A percentile compares a stretch with the other conserved stretches of the same genome.
Evolutionary conservation across 2,329 filamentous ascomycete species (phyloP).

Genomic region (Penicillium frequentans): DNA sequence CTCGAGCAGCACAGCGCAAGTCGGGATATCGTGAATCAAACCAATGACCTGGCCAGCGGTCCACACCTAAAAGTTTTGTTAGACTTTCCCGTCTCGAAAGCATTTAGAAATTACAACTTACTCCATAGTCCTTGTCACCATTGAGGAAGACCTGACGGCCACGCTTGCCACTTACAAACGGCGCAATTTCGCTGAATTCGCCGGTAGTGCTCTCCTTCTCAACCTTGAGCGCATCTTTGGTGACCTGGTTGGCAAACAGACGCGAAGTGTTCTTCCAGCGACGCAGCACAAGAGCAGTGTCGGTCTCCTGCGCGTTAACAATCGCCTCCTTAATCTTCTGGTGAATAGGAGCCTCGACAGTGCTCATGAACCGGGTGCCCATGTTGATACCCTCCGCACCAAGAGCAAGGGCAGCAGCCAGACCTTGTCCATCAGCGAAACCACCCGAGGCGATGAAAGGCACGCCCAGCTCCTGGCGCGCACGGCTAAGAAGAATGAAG

Average conservation of each 20-base stretch:
- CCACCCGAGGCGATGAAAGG: conserved; percentile 96
- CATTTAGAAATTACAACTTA: conserved; percentile 49
- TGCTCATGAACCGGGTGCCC: conserved; percentile 98
- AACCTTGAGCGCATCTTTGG: conserved; percentile 74
- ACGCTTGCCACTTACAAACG: conserved; percentile 84
- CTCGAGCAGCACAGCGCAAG: conserved; percentile 66
- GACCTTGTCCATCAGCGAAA: conserved; percentile 89
- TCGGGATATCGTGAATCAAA: conserved; percentile 79
- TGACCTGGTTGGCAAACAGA: conserved; percentile 87
- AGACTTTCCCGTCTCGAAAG: conserved; percentile 5
- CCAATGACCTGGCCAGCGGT: conserved; percentile 95
- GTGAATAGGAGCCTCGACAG: conserved; percentile 89
- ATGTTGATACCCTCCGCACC: conserved; percentile 97
- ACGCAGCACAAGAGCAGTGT: conserved; percentile 83
- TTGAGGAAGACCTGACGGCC: conserved; percentile 90
- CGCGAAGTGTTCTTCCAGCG: conserved; percentile 92
- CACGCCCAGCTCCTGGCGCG: conserved; percentile 77
- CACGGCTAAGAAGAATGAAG: conserved; percentile 71
- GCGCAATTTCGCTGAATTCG: conserved; percentile 85
- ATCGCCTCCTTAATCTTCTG: conserved; percentile 91
- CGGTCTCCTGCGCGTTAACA: conserved; percentile 81
- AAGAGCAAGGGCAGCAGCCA: conserved; percentile 85
- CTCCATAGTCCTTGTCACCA: conserved; percentile 86
- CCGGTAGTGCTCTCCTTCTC: conserved; percentile 80
- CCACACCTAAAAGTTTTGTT: conserved; percentile 67